These are phyloP conservation scores for Corylus americana DNA, from an alignment of 306 rosid genomes.

Conservation along the genomic window DNA sequence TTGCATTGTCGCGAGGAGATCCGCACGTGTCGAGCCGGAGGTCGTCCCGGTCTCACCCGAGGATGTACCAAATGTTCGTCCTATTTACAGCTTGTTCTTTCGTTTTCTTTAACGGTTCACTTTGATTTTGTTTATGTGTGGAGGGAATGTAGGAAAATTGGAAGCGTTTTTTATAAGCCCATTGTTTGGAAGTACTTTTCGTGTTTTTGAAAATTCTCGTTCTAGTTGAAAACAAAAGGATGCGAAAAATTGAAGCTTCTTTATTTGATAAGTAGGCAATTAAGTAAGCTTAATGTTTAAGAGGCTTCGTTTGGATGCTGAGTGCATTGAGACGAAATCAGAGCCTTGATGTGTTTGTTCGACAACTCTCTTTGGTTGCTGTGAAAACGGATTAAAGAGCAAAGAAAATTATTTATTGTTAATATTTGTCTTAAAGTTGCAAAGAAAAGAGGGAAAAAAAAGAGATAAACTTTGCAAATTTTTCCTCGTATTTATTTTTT, in stretches of 20 bases:
- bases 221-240: not conserved
- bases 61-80: constrained; percentile 63
- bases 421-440: not conserved
- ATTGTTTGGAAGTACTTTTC: not conserved
- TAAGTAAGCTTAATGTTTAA: not conserved
- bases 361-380: constrained; percentile 8
- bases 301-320: not conserved
- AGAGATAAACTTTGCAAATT: not conserved
- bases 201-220: not conserved
- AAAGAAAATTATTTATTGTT: not conserved
- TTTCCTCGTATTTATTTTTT: not conserved
- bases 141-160: constrained; percentile 4
- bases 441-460: not conserved
- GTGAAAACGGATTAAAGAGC: not conserved
- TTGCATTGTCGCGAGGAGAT: constrained; percentile 48
- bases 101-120: not conserved
- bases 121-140: constrained; percentile 2
- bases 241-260: not conserved
- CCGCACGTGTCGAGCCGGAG: constrained; percentile 59
- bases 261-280: not conserved
- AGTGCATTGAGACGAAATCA: not conserved
- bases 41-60: constrained; percentile 78
- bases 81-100: not conserved
- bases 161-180: not conserved
- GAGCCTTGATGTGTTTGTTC: too few species aligned